These are phyloP conservation scores for Beauveria sp. DNA, from an alignment of 2,329 filamentous ascomycete species.

Conservation along the genomic window DNA sequence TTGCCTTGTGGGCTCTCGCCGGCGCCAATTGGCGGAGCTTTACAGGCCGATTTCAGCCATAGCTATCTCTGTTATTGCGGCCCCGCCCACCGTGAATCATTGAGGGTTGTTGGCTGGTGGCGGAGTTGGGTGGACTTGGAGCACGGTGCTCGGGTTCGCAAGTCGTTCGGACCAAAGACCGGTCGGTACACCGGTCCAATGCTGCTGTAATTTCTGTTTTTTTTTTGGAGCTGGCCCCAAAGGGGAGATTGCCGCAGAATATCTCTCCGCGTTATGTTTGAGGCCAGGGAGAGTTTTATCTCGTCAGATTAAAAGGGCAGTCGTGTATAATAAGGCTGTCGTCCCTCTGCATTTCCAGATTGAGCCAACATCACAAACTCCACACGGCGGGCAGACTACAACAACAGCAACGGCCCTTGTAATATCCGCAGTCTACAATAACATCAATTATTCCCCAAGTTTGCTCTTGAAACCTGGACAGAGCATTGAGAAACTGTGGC, in stretches of 20 bases:
- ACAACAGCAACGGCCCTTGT: too few relatives aligned
- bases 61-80: not conserved
- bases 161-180: too few relatives aligned
- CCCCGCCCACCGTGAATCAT: slow-evolving; percentile 1
- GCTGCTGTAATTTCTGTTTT: not conserved
- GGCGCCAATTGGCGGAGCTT: not conserved
- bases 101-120: not conserved
- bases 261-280: not conserved
- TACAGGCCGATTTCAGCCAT: not conserved
- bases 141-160: not conserved
- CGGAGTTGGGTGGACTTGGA: slow-evolving; percentile 8
- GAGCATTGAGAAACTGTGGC: not conserved
- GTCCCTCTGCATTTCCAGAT: too few relatives aligned
- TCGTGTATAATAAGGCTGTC: too few relatives aligned
- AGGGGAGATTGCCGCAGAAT: not conserved
- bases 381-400: too few relatives aligned
- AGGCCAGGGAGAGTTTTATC: not conserved
- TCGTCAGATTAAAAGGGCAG: not conserved
- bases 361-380: too few relatives aligned
- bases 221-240: not conserved
- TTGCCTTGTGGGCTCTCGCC: not conserved
- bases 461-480: too few relatives aligned
- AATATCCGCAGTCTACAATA: too few relatives aligned
- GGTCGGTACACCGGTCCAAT: not conserved
- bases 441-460: too few relatives aligned